Percentiles rank a stretch among this genome's conserved stretches.
Conservation (phyloP, 768 basidiomycete species). For the Suillus luteus region DNA sequence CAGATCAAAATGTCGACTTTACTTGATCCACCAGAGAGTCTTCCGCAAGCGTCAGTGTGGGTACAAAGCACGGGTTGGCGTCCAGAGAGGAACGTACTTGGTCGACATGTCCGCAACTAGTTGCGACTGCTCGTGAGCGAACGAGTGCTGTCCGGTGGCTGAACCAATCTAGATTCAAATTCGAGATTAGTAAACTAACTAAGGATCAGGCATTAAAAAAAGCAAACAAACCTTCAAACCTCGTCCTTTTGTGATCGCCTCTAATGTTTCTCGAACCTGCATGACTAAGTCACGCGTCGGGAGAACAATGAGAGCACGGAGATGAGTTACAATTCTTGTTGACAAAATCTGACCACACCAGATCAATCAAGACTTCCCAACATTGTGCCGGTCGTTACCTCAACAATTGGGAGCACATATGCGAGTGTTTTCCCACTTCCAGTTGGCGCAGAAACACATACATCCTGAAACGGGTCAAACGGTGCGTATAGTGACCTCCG, state of each 20-base stretch:
- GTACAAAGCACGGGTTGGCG: background rate
- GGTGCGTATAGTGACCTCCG: slow-evolving; percentile 62
- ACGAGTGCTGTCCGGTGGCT: slow-evolving; percentile 93
- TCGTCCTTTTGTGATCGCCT: slow-evolving; percentile 79
- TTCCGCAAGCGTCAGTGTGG: slow-evolving; percentile 28
- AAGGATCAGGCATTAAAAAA: background rate
- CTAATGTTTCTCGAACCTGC: slow-evolving; percentile 93
- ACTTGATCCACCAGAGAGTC: slow-evolving; percentile 82
- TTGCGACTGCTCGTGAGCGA: slow-evolving; percentile 85
- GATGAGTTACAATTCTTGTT: slow-evolving; percentile 71
- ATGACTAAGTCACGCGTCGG: slow-evolving; percentile 92
- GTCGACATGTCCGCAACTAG: slow-evolving; percentile 63
- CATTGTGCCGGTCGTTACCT: slow-evolving; percentile 47
- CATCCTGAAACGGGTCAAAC: slow-evolving; percentile 68
- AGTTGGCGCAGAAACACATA: slow-evolving; percentile 95
- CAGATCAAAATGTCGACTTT: slow-evolving; percentile 93
- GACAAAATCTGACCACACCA: slow-evolving; percentile 60
- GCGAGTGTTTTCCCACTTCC: slow-evolving; percentile 97
- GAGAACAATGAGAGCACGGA: slow-evolving; percentile 86
- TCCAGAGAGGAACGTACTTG: slow-evolving; percentile 41
- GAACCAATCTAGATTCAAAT: slow-evolving; percentile 57
- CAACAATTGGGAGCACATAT: slow-evolving; percentile 92
- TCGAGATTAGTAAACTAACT: slow-evolving; percentile 2
- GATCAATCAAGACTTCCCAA: background rate
- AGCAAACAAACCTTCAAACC: slow-evolving; percentile 72